A percentile compares a stretch with the other conserved stretches of the same genome.
phyloP scores from a whole-genome alignment of 177 flowering plant species.

The Vitis hybrid region DNA sequence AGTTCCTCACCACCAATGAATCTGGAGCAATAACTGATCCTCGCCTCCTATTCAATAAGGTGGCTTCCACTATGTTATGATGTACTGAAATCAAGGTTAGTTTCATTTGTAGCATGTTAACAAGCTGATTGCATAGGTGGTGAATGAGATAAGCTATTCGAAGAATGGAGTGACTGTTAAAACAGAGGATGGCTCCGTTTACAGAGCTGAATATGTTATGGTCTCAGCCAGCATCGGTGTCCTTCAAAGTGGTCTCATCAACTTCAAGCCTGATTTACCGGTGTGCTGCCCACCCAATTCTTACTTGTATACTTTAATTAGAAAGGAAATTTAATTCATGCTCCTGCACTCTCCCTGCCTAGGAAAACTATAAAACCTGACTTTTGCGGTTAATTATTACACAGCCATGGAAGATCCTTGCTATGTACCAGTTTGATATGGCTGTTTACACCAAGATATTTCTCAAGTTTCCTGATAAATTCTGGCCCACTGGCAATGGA shows the following conservation, averaged over 20 bases:
- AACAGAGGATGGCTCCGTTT: conserved; percentile 48
- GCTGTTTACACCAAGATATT: conserved; percentile 46
- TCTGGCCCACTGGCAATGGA: conserved; percentile 48
- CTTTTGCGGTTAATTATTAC: background rate
- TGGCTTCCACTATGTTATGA: conserved; percentile 1
- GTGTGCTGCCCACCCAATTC: conserved; percentile 12
- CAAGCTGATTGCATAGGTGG: conserved; percentile 22
- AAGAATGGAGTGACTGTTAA: conserved; percentile 35
- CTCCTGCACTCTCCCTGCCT: too few species aligned
- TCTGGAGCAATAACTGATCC: conserved; percentile 27
- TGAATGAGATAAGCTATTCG: conserved; percentile 33
- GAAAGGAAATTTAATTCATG: too few species aligned
- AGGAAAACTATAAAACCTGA: background rate
- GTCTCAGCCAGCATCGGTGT: conserved; percentile 53
- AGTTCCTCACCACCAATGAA: conserved; percentile 26
- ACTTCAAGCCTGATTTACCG: conserved; percentile 41
- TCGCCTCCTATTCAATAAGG: conserved; percentile 43
- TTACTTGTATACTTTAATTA: too few species aligned
- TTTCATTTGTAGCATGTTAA: too few species aligned
- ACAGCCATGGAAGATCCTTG: conserved; percentile 40
- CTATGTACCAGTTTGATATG: conserved; percentile 41
- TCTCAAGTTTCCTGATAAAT: conserved; percentile 44
- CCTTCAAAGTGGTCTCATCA: conserved; percentile 46
- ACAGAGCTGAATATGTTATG: conserved; percentile 32
- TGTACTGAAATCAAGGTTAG: too few species aligned